Conservation (phyloP, 2,329 filamentous ascomycete genomes). For the Pseudonectria buxi region DNA sequence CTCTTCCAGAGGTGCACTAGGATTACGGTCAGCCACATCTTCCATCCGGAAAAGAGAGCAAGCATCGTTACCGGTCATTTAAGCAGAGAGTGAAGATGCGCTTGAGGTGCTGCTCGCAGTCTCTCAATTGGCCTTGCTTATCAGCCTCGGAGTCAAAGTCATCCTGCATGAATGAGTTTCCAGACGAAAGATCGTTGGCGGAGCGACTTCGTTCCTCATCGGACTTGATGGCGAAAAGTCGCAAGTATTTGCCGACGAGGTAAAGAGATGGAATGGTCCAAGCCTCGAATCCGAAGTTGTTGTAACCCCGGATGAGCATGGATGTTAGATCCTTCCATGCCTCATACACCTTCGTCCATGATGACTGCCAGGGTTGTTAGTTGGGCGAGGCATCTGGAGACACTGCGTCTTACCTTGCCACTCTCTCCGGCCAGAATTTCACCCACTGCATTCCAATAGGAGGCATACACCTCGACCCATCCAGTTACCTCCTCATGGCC, state of each 20-base stretch:
- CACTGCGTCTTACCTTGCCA: conserved; percentile 27
- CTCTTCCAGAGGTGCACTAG: conserved; percentile 72
- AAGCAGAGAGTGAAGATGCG: conserved; percentile 86
- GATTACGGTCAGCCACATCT: conserved; percentile 2
- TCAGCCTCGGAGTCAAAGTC: conserved; percentile 72
- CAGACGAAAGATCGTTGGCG: conserved; percentile 29
- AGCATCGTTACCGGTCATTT: conserved; percentile 65
- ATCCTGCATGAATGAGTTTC: conserved; percentile 57
- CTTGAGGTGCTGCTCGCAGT: conserved; percentile 85
- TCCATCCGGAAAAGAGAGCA: background rate
- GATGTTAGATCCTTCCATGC: conserved; percentile 82
- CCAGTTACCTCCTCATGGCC: conserved; percentile 62
- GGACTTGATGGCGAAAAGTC: conserved; percentile 84
- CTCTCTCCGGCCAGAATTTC: conserved; percentile 56
- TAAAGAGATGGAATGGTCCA: conserved; percentile 95
- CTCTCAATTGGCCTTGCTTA: conserved; percentile 80
- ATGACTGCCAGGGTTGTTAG: conserved; percentile 34
- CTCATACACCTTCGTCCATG: conserved; percentile 79
- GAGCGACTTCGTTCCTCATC: conserved; percentile 58
- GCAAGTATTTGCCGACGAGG: conserved; percentile 75
- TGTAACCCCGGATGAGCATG: conserved; percentile 73
- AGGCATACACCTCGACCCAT: conserved; percentile 81
- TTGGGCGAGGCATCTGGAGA: background rate
- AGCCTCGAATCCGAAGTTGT: conserved; percentile 65
- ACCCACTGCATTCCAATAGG: conserved; percentile 77